Conservation (phyloP, 2,329 filamentous ascomycete species). For the Nemania sp. region DNA sequence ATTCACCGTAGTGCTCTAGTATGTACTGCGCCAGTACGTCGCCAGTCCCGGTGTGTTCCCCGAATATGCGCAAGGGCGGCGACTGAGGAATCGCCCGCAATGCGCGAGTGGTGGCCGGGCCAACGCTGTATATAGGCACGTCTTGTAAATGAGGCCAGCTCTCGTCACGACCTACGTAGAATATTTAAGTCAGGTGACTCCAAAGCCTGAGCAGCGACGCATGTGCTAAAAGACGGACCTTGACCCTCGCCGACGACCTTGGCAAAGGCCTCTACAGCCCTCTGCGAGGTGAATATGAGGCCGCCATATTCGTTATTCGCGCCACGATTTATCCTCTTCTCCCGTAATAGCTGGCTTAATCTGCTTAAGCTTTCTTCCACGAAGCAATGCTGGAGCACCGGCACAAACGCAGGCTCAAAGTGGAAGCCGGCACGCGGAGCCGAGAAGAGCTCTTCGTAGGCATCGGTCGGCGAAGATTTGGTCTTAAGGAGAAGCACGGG, state of each 20-base stretch:
- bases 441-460: slow-evolving; percentile 71
- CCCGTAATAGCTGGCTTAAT: slow-evolving; percentile 55
- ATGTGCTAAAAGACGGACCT: slow-evolving; percentile 33
- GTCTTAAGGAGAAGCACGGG: slow-evolving; percentile 79
- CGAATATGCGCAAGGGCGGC: slow-evolving; percentile 66
- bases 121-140: slow-evolving; percentile 74
- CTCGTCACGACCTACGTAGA: slow-evolving; percentile 27
- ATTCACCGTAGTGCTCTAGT: slow-evolving; percentile 70
- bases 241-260: slow-evolving; percentile 60
- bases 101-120: slow-evolving; percentile 77
- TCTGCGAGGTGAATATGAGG: slow-evolving; percentile 82
- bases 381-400: slow-evolving; percentile 74
- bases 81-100: slow-evolving; percentile 59
- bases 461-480: slow-evolving; percentile 69
- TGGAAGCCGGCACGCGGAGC: slow-evolving; percentile 43
- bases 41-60: slow-evolving; percentile 82
- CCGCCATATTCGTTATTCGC: slow-evolving; percentile 63
- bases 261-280: slow-evolving; percentile 78
- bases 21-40: slow-evolving; percentile 79
- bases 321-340: slow-evolving; percentile 45
- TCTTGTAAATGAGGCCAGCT: slow-evolving; percentile 58
- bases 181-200: slow-evolving; percentile 33
- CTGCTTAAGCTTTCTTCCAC: slow-evolving; percentile 59
- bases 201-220: slow-evolving; percentile 14
- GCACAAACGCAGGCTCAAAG: slow-evolving; percentile 72